These are phyloP conservation scores for Salix udensis DNA, from an alignment of 345 rosid species.

Conservation along the genomic window DNA sequence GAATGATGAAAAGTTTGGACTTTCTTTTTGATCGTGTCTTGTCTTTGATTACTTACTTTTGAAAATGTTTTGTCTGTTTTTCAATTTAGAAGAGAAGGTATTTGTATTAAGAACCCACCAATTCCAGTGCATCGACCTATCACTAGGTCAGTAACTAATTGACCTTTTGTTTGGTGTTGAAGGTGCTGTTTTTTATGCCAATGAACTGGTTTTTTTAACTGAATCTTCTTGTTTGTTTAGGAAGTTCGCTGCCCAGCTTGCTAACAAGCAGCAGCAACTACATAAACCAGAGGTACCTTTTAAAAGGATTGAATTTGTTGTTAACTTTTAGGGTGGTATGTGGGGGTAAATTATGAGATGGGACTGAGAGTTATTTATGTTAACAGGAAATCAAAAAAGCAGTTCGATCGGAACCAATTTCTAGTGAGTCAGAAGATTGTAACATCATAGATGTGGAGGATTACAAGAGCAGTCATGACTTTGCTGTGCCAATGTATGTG, in stretches of 20 bases:
- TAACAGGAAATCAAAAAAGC: conserved; percentile 47
- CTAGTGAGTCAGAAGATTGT: conserved; percentile 38
- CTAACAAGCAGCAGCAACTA: conserved; percentile 58
- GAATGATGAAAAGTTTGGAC: background rate
- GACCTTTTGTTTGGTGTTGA: background rate
- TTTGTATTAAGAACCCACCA: conserved; percentile 46
- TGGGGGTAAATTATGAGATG: background rate
- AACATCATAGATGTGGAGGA: conserved; percentile 51
- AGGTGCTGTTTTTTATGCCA: background rate
- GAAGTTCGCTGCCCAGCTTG: conserved; percentile 76
- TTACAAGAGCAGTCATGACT: conserved; percentile 34
- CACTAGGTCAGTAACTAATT: conserved; percentile 55
- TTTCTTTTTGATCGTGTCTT: background rate
- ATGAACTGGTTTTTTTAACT: background rate
- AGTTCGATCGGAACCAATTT: conserved; percentile 17
- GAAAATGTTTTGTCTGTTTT: background rate
- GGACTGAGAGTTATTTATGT: background rate
- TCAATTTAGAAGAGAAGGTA: conserved; percentile 40
- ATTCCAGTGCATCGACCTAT: conserved; percentile 71
- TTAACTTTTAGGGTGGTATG: background rate
- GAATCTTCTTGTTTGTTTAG: conserved; percentile 31
- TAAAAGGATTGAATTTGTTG: conserved; percentile 3
- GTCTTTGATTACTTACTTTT: background rate
- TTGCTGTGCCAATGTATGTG: conserved; percentile 71
- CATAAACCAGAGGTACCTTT: conserved; percentile 44